Evolutionary conservation across 371 early-diverging fungal species (phyloP).

Genomic region (Apophysomyces trapeziformis): DNA sequence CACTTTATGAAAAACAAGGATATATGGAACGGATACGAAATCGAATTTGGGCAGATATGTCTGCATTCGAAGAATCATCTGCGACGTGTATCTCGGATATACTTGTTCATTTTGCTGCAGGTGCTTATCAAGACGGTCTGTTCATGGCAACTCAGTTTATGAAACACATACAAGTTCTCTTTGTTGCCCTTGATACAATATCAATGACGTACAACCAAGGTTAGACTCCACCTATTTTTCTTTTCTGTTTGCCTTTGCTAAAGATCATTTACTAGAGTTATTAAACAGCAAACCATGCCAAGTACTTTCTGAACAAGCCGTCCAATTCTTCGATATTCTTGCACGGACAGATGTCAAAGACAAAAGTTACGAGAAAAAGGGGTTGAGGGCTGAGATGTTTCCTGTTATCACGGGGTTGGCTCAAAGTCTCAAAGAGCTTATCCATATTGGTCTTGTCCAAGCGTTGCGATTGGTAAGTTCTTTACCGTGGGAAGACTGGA

Average conservation of each 20-base stretch:
- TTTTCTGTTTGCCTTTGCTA: slow-evolving; percentile 19
- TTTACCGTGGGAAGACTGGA: slow-evolving; percentile 73
- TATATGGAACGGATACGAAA: slow-evolving; percentile 18
- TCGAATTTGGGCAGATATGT: slow-evolving; percentile 20
- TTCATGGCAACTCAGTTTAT: slow-evolving; percentile 84
- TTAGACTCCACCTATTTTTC: neutral
- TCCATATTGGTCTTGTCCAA: slow-evolving; percentile 81
- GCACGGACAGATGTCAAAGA: slow-evolving; percentile 59
- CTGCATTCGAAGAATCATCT: slow-evolving; percentile 75
- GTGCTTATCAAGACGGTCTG: slow-evolving; percentile 74
- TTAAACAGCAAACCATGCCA: slow-evolving; percentile 16
- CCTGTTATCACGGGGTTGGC: slow-evolving; percentile 87
- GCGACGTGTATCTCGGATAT: slow-evolving; percentile 93
- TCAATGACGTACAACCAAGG: slow-evolving; percentile 18
- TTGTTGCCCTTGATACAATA: slow-evolving; percentile 74
- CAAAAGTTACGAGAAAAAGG: slow-evolving; percentile 45
- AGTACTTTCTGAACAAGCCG: slow-evolving; percentile 52
- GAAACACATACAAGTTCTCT: slow-evolving; percentile 85
- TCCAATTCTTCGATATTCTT: slow-evolving; percentile 85
- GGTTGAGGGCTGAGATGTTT: slow-evolving; percentile 69
- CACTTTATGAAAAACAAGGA: slow-evolving; percentile 14
- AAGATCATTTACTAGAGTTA: slow-evolving; percentile 13
- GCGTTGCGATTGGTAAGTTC: slow-evolving; percentile 68
- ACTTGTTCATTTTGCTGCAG: slow-evolving; percentile 83
- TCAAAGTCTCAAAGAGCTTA: slow-evolving; percentile 82